Conservation (phyloP, 495 filamentous ascomycete genomes). For the Penicillium longicatenatum region DNA sequence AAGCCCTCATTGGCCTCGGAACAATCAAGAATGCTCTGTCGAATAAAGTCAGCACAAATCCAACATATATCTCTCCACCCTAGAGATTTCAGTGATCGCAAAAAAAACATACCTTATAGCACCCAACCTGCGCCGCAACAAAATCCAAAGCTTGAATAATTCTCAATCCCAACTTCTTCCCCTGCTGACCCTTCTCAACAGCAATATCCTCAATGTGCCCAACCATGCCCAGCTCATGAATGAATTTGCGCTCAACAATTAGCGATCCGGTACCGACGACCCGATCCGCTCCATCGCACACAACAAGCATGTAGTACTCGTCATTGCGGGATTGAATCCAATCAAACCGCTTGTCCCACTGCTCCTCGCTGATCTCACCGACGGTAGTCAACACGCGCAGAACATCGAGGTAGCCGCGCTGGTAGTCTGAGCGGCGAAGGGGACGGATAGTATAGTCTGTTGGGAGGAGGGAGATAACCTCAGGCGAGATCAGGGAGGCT, state of each 20-base stretch:
- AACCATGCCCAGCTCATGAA: conserved; percentile 58
- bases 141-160: conserved; percentile 94
- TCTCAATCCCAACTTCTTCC: conserved; percentile 90
- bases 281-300: conserved; percentile 67
- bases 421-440: conserved; percentile 75
- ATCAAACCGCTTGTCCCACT: conserved; percentile 78
- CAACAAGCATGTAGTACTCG: conserved; percentile 82
- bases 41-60: conserved; percentile 10
- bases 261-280: conserved; percentile 87
- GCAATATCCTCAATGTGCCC: conserved; percentile 99
- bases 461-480: conserved; percentile 70
- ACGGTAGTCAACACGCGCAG: conserved; percentile 90
- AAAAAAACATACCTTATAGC: conserved; percentile 75
- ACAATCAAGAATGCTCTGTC: conserved; percentile 71
- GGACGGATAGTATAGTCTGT: conserved; percentile 82
- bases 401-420: conserved; percentile 77
- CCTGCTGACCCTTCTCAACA: conserved; percentile 89
- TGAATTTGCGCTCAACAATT: conserved; percentile 69
- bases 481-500: conserved; percentile 72
- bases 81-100: not conserved
- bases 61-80: not conserved
- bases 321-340: conserved; percentile 79
- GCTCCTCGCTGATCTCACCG: conserved; percentile 76
- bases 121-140: conserved; percentile 80
- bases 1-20: conserved; percentile 91